phyloP scores from a whole-genome alignment of 2,329 filamentous ascomycete genomes.

The Phoma herbarum region DNA sequence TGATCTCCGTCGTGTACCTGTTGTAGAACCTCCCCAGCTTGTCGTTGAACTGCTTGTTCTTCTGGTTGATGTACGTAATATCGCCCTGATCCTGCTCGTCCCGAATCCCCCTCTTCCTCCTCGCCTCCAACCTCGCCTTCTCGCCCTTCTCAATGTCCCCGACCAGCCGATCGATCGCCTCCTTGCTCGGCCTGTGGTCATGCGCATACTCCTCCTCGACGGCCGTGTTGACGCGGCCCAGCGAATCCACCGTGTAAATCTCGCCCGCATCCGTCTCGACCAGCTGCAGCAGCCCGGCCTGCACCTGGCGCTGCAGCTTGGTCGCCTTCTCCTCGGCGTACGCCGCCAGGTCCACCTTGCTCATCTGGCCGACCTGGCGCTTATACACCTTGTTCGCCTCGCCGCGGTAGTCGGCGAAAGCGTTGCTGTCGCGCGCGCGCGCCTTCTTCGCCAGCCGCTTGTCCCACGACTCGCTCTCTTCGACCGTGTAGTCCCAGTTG shows the following conservation, averaged over 20 bases:
- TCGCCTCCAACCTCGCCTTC: slow-evolving; percentile 84
- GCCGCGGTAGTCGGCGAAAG: slow-evolving; percentile 87
- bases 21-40: slow-evolving; percentile 97
- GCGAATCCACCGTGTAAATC: slow-evolving; percentile 89
- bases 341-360: slow-evolving; percentile 75
- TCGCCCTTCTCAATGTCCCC: slow-evolving; percentile 88
- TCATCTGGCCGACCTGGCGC: slow-evolving; percentile 80
- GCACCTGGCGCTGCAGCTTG: slow-evolving; percentile 84
- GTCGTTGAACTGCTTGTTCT: slow-evolving; percentile 99
- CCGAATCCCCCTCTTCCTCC: slow-evolving; percentile 77
- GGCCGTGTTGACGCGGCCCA: slow-evolving; percentile 90
- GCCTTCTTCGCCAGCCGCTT: slow-evolving; percentile 86
- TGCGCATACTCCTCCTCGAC: slow-evolving; percentile 82
- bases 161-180: slow-evolving; percentile 87
- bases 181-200: slow-evolving; percentile 86
- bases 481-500: slow-evolving; percentile 98
- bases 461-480: slow-evolving; percentile 95
- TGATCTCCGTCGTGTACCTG: slow-evolving; percentile 96
- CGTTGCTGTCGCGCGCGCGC: slow-evolving; percentile 80
- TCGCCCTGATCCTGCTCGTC: slow-evolving; percentile 80
- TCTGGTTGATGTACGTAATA: slow-evolving; percentile 99
- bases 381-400: slow-evolving; percentile 95
- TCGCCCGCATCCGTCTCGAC: slow-evolving; percentile 91
- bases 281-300: slow-evolving; percentile 85
- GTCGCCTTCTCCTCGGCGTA: slow-evolving; percentile 88